A percentile compares a stretch with the other conserved stretches of the same genome.
These are phyloP conservation scores for Fusarium clavum DNA, from an alignment of 2,329 filamentous ascomycete genomes.

Conservation along the genomic window DNA sequence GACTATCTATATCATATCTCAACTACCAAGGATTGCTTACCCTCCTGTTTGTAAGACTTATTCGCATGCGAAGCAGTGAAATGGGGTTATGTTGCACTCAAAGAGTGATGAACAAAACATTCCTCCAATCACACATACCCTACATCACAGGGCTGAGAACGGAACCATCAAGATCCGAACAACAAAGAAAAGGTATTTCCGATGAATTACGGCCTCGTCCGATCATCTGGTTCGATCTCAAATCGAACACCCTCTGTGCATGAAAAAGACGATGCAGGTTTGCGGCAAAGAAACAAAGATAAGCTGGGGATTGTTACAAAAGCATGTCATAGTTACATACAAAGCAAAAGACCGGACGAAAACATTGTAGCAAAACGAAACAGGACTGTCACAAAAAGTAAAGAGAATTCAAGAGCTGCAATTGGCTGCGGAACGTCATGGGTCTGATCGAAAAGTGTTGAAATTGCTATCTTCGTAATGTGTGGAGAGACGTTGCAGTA, in stretches of 20 bases:
- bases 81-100: not conserved
- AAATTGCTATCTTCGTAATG: not conserved
- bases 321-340: not conserved
- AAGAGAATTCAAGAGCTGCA: not conserved
- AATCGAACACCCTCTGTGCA: not conserved
- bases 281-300: not conserved
- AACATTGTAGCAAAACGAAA: constrained; percentile 6
- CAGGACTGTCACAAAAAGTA: constrained; percentile 1
- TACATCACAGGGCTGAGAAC: not conserved
- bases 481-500: constrained; percentile 16
- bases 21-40: not conserved
- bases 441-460: not conserved
- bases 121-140: not conserved
- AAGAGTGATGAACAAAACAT: not conserved
- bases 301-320: not conserved
- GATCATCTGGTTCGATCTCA: not conserved
- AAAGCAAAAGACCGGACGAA: not conserved
- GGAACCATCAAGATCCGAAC: not conserved
- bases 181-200: not conserved
- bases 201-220: not conserved
- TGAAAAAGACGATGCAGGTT: not conserved
- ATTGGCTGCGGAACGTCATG: not conserved
- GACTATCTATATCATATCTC: not conserved
- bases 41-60: not conserved
- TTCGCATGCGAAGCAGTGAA: too few species aligned